These are phyloP conservation scores for Tuber microsphaerosporum DNA, from an alignment of 495 filamentous ascomycete genomes.

Conservation along the genomic window DNA sequence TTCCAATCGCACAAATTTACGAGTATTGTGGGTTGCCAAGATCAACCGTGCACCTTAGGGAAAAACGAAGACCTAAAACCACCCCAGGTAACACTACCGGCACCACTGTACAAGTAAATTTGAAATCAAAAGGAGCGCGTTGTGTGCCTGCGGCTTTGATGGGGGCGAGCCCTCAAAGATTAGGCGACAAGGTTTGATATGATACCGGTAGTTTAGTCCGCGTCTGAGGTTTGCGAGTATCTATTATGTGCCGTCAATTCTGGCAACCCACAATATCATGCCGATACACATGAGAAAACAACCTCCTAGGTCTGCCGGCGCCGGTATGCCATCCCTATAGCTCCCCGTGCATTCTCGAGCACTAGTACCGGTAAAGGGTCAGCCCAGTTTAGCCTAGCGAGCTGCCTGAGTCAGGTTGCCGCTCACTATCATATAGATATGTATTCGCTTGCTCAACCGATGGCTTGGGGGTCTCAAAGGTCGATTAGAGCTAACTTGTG, in stretches of 20 bases:
- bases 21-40: background rate
- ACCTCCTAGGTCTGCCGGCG: background rate
- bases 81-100: too few relatives aligned
- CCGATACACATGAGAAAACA: background rate
- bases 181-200: too few relatives aligned
- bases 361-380: background rate
- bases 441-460: background rate
- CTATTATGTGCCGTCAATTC: too few relatives aligned
- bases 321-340: background rate
- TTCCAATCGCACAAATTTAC: background rate
- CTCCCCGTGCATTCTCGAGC: background rate
- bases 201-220: too few relatives aligned
- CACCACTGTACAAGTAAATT: too few relatives aligned
- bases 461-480: background rate
- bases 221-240: too few relatives aligned
- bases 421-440: background rate
- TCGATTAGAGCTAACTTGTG: background rate
- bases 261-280: background rate
- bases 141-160: too few relatives aligned
- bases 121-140: too few relatives aligned
- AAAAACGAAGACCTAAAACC: too few relatives aligned
- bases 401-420: background rate
- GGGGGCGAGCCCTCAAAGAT: too few relatives aligned
- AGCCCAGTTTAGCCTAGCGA: background rate
- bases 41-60: too few relatives aligned